A percentile compares a stretch with the other conserved stretches of the same genome.
phyloP scores from a whole-genome alignment of 179 eudicot genomes.

The Actinidia chinensis region DNA sequence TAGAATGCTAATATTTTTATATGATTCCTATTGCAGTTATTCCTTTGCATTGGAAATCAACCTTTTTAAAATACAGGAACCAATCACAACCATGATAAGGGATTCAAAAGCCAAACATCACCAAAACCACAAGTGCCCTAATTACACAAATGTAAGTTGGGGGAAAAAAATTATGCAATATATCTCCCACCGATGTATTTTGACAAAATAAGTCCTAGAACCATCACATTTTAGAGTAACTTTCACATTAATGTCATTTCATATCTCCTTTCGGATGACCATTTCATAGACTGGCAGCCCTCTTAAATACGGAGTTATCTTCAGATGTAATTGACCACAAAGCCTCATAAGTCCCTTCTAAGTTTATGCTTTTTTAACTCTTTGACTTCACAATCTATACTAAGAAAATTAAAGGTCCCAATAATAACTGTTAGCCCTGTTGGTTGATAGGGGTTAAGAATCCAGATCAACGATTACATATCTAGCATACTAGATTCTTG shows the following conservation, averaged over 20 bases:
- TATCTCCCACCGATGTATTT: not conserved
- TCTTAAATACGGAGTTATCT: too few relatives aligned
- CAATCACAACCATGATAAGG: constrained; percentile 3
- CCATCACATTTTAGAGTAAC: not conserved
- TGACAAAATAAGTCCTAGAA: not conserved
- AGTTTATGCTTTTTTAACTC: not conserved
- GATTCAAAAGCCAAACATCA: not conserved
- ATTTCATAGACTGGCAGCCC: too few relatives aligned
- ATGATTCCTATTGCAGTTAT: not conserved
- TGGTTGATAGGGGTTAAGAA: not conserved
- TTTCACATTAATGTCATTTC: too few relatives aligned
- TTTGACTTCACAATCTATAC: not conserved
- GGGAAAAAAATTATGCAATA: not conserved
- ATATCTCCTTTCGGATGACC: too few relatives aligned
- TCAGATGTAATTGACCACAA: too few relatives aligned
- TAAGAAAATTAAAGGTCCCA: not conserved
- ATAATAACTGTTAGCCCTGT: not conserved
- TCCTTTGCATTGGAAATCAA: not conserved
- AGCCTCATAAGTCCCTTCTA: too few relatives aligned
- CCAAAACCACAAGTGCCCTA: not conserved
- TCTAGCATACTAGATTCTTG: too few relatives aligned
- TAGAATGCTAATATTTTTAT: not conserved
- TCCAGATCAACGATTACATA: not conserved
- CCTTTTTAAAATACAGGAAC: not conserved
- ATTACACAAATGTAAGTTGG: not conserved